Evolutionary conservation across 192 early-diverging fungal genomes (phyloP), one percentile per base, ranked within the genome.

Genomic region (Backusella luteola): DNA sequence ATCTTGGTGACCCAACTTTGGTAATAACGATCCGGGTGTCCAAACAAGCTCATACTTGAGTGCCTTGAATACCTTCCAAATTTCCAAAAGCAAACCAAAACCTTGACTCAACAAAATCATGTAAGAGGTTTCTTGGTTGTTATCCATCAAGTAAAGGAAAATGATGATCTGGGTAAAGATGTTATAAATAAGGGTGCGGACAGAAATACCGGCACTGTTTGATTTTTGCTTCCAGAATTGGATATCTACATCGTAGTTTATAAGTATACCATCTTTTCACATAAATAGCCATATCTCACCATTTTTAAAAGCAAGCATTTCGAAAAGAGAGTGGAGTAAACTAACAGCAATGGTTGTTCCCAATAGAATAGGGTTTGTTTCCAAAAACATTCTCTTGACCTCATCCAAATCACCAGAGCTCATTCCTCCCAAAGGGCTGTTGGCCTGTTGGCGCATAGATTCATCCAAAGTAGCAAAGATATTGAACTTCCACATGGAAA

Each of bases 241-340:
- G 71, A 96, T 93, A 83, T 96, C 93, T 94, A 81, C 75, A n/a
- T 32, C 77, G 11, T 14, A 32, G 36, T 2, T 41, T 32, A 41
- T 86, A 39, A 59, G 53, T 26, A 23, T 14, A 15, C 34, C 35
- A 26, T 17, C 17, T 75, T 81, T 77, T 32, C 49, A n/a, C 26
- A 26, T 38, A 66, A 34, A 67, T 6, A 36, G 68, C 12, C 14
- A 73, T 63, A 17, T 79, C 77, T 44, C 81, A 94, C 93, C 94
- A 78, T 96, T 97, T 86, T 96, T 97, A 82, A 97, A 97, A 0
- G 96, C 96, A 76, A 97, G 82, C 76, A 97, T 93, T 80, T 96
- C 95, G 87, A 97, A 97, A 1, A 93, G 71, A 66, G 89, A 91
- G 82, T 97, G 96, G 8, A 97, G 78, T 19, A 92, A 63, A 38